phyloP scores from a whole-genome alignment of 345 rosid species.

The Linum tenue region DNA sequence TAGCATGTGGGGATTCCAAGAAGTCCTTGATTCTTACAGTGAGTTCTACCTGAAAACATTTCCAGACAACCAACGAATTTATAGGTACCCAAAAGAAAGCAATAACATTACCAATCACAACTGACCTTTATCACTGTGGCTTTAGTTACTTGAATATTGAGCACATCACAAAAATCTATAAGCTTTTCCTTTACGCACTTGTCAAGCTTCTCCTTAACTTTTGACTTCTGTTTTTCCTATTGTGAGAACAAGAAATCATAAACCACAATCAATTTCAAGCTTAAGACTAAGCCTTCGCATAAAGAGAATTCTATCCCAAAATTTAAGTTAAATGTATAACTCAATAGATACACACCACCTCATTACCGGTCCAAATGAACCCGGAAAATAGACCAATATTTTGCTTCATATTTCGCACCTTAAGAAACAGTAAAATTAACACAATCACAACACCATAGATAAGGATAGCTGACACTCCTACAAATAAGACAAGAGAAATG shows the following conservation, averaged over 20 bases:
- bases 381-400: conserved; percentile 92
- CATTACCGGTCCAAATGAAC: conserved; percentile 69
- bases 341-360: conserved; percentile 48
- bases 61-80: conserved; percentile 10
- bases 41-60: conserved; percentile 57
- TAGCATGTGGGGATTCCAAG: conserved; percentile 79
- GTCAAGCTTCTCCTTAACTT: conserved; percentile 76
- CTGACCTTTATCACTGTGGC: conserved; percentile 53
- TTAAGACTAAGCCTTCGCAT: neutral
- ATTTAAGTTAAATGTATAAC: conserved; percentile 1
- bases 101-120: neutral
- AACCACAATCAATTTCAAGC: conserved; percentile 6
- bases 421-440: conserved; percentile 1
- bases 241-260: neutral
- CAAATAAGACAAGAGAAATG: conserved; percentile 1
- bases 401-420: conserved; percentile 70
- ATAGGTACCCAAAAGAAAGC: neutral
- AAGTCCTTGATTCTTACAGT: conserved; percentile 77
- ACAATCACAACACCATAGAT: neutral
- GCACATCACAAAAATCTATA: conserved; percentile 77
- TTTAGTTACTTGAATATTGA: conserved; percentile 66
- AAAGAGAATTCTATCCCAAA: neutral
- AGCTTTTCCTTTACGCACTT: conserved; percentile 85
- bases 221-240: conserved; percentile 75
- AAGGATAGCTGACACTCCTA: neutral